Base-by-base conservation (phyloP, 805 yeast genomes). In the Zygosaccharomyces kombuchaensis region DNA sequence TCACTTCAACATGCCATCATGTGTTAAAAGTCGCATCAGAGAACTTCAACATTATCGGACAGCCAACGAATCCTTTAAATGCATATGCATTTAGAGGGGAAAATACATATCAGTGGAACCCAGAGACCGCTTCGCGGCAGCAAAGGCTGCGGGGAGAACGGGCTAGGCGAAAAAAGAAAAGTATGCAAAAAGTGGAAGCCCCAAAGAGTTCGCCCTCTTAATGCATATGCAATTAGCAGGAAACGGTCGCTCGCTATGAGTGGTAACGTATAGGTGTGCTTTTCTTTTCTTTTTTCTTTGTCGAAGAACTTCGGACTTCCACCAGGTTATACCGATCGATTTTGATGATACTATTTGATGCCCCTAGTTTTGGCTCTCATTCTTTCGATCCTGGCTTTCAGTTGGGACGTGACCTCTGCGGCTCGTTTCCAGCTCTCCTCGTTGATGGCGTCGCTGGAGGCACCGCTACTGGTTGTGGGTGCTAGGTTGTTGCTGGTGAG, bases 341-440 rank as follows among this genome's bases (percentile, higher is more conserved):
- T 7, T 10, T 8, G 14, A 19, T 5, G 9, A 17, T 35, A 6
- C 17, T 32, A 34, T 19, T 40, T 43, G 35, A 48, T 45, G 8
- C 57, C 60, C 46, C 68, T 58, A 3, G 70, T 63, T 40, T 83
- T 73, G 9, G 87, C 87, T 60, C 85, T 85, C 96, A 89, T 88
- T 64, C 84, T 82, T 65, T 87, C 95, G 36, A 89, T 89, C 56
- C 96, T 71, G 0, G 89, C 95, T 62, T 84, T 86, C 58, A 89
- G 75, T 63, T 85, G 91, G 3, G 81, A 77, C 0, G 96, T 89
- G 9, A 88, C 95, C 55, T 86, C 95, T 0, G 93, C 90, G 0
- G 96, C 96, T 40, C 91, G 77, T 54, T 76, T 79, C 96, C 96
- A 89, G 54, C 85, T 81, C 43, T 74, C 79, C 48, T 82, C 89